phyloP scores from a whole-genome alignment of 805 yeast species.

The Huiozyma sinensis region DNA sequence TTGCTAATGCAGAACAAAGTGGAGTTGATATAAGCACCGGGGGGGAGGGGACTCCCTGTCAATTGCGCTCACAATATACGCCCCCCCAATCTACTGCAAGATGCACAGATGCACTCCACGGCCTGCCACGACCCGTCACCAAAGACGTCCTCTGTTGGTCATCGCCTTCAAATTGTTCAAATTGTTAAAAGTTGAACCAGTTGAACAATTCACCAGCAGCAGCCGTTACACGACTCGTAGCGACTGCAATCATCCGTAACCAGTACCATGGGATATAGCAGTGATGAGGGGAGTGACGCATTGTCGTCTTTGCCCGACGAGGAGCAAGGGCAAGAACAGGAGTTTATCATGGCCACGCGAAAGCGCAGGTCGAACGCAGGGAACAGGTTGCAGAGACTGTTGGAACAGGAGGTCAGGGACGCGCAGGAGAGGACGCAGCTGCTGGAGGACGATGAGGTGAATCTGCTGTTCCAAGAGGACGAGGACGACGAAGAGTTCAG shows the following conservation, averaged over 20 bases:
- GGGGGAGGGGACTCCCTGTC: not conserved
- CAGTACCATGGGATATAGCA: too few species aligned
- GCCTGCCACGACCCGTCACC: too few species aligned
- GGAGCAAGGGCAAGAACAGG: conserved; percentile 13
- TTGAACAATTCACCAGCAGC: too few species aligned
- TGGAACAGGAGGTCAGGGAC: conserved; percentile 54
- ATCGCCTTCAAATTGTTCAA: too few species aligned
- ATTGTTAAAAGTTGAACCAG: too few species aligned
- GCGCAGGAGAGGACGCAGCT: conserved; percentile 25
- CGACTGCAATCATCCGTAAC: too few species aligned
- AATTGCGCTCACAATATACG: too few species aligned
- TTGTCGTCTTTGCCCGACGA: not conserved
- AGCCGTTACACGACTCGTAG: too few species aligned
- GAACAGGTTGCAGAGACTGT: conserved; percentile 58
- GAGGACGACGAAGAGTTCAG: conserved; percentile 43
- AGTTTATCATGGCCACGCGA: conserved; percentile 63
- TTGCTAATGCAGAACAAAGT: conserved; percentile 34
- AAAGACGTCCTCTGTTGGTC: too few species aligned
- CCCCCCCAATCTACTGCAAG: too few species aligned
- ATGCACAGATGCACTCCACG: too few species aligned
- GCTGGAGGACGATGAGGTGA: conserved; percentile 72
- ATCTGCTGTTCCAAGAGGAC: conserved; percentile 56
- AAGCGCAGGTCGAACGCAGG: conserved; percentile 85
- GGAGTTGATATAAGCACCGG: conserved; percentile 29
- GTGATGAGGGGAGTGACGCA: too few species aligned